Evolutionary conservation across 768 basidiomycete species (phyloP).

Genomic region (Lactarius indigo): DNA sequence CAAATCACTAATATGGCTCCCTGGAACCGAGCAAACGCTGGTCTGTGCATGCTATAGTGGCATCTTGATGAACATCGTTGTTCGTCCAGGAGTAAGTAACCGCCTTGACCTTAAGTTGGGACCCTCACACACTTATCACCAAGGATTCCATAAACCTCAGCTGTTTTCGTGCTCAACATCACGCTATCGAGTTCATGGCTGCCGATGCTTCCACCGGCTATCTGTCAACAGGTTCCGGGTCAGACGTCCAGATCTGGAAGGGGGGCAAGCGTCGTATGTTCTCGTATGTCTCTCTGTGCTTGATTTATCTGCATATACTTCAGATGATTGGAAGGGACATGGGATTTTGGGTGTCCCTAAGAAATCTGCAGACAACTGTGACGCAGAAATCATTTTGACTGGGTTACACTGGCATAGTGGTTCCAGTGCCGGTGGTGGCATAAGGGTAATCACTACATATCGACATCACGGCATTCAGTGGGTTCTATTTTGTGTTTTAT

Average conservation of each 20-base stretch:
- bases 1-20: too few relatives aligned
- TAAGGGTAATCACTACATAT: conserved; percentile 1
- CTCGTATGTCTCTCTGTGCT: too few relatives aligned
- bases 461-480: neutral
- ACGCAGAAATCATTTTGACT: conserved; percentile 1
- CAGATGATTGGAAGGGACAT: neutral
- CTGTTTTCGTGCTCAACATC: too few relatives aligned
- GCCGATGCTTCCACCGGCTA: neutral
- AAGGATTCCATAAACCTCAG: too few relatives aligned
- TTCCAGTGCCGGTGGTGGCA: neutral
- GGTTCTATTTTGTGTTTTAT: neutral
- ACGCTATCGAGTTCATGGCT: neutral
- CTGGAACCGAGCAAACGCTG: too few relatives aligned
- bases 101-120: neutral
- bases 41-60: neutral
- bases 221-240: neutral
- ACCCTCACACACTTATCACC: too few relatives aligned
- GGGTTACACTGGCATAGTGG: conserved; percentile 1
- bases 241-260: neutral
- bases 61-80: neutral
- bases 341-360: neutral
- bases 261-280: neutral
- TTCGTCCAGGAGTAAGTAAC: neutral
- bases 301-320: too few relatives aligned
- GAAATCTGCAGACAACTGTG: conserved; percentile 1